Evolutionary conservation across 495 filamentous ascomycete species (phyloP), one percentile per base, ranked within the genome.

Genomic region (Echria macrotheca): DNA sequence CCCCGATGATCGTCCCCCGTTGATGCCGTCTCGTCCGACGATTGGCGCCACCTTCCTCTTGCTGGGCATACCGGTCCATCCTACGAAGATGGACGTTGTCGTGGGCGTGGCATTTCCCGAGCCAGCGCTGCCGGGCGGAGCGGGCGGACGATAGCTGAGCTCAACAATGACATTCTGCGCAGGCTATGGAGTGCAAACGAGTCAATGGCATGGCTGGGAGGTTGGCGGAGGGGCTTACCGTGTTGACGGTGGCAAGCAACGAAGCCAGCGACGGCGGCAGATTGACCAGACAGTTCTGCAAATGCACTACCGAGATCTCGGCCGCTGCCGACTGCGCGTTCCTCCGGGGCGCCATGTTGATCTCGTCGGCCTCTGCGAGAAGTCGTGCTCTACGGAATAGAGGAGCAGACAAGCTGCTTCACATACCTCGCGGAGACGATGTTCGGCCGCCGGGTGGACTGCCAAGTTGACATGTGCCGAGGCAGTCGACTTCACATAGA

Each of bases 51-150:
- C 69, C 64, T 81, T 86, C 54, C 85, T 75, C 75, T 89, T 90
- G 75, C 89, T 95, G 54, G 86, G 83, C 87, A 97, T 93, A 51
- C 93, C 93, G 14, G 93, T 95, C 94, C 94, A 98, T 57, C 93
- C 93, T 37, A 93, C 72, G 55, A 83, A 95, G 55, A 90, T 77
- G 44, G 87, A 90, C 55, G 75, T 84, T 60, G 77, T 77, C 21
- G 72, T 65, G 39, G 73, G 58, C 11, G 50, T 28, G 25, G 53
- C 63, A 66, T 52, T 39, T 15, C 53, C 54, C 17, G 39, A 15
- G 43, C 69, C 70, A 49, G 63, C 72, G 51, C 63, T 33, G 46
- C 71, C 56, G 44, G 60, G 53, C 5, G 64, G 47, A 29, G 59
- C 38, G 25, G 69, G 67, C 12, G 73, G 66, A 44, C 78, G 77